Evolutionary conservation across 2,329 filamentous ascomycete species (phyloP).

Genomic region (Aspergillus brunneoviolaceus): DNA sequence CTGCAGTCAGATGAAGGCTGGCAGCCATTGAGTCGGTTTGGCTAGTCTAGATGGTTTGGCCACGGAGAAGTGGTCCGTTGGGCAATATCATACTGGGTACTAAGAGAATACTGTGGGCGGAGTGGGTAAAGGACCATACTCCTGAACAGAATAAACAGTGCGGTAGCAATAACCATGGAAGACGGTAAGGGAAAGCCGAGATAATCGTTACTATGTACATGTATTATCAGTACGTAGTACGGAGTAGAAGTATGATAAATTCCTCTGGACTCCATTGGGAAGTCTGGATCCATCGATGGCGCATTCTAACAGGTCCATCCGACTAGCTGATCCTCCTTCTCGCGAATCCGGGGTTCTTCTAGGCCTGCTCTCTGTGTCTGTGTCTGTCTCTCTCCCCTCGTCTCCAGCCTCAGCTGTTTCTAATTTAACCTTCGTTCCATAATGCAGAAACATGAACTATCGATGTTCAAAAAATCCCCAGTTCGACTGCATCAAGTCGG

Average conservation of each 20-base stretch:
- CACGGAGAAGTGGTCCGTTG: background rate
- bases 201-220: background rate
- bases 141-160: no score
- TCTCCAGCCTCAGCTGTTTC: background rate
- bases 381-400: background rate
- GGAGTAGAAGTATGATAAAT: no score
- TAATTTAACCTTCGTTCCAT: no score
- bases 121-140: no score
- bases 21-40: no score
- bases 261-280: background rate
- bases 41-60: background rate
- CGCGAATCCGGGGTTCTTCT: slow-evolving; percentile 14
- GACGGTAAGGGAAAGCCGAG: no score
- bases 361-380: background rate
- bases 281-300: slow-evolving; percentile 12
- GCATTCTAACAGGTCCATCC: background rate
- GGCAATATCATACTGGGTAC: background rate
- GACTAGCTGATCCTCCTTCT: slow-evolving; percentile 3
- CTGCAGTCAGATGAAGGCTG: background rate
- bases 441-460: no score
- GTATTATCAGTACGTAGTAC: no score
- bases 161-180: no score
- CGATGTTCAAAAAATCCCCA: background rate
- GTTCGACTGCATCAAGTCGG: background rate
- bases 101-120: no score